phyloP scores from a whole-genome alignment of 345 rosid species.

The Acer negundo region DNA sequence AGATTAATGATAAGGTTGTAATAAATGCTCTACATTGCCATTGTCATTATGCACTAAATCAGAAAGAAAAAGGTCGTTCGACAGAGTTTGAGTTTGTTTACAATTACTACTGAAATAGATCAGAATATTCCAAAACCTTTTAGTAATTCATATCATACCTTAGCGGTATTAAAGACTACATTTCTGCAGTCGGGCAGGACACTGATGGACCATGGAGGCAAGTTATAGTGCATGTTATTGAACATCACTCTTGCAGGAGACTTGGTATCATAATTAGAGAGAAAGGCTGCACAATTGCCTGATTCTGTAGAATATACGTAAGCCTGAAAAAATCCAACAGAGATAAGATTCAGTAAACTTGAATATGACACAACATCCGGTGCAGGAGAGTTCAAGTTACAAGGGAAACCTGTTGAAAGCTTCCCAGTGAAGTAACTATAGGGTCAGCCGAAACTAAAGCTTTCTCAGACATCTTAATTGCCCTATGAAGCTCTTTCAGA shows the following conservation, averaged over 20 bases:
- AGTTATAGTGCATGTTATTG: slow-evolving; percentile 94
- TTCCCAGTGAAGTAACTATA: slow-evolving; percentile 76
- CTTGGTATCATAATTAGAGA: slow-evolving; percentile 86
- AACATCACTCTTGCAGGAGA: slow-evolving; percentile 80
- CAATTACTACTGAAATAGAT: not conserved
- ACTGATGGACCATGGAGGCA: slow-evolving; percentile 99
- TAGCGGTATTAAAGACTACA: slow-evolving; percentile 93
- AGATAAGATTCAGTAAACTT: slow-evolving; percentile 23
- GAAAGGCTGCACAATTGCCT: slow-evolving; percentile 94
- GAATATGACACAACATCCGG: slow-evolving; percentile 12
- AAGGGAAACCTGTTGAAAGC: slow-evolving; percentile 71
- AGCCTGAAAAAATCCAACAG: slow-evolving; percentile 53
- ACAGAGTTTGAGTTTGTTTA: not conserved
- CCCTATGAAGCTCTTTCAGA: slow-evolving; percentile 91
- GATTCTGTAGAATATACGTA: slow-evolving; percentile 76
- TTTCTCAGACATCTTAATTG: slow-evolving; percentile 91
- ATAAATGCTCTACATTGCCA: no score
- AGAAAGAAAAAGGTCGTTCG: not conserved
- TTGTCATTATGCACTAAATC: no score
- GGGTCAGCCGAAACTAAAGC: slow-evolving; percentile 88
- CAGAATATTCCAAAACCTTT: not conserved
- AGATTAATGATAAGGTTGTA: no score
- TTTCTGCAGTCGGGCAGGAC: slow-evolving; percentile 98
- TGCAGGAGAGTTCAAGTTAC: not conserved
- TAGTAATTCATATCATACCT: slow-evolving; percentile 54